Conservation (phyloP, 495 filamentous ascomycete species). For the Annulohypoxylon stygium region DNA sequence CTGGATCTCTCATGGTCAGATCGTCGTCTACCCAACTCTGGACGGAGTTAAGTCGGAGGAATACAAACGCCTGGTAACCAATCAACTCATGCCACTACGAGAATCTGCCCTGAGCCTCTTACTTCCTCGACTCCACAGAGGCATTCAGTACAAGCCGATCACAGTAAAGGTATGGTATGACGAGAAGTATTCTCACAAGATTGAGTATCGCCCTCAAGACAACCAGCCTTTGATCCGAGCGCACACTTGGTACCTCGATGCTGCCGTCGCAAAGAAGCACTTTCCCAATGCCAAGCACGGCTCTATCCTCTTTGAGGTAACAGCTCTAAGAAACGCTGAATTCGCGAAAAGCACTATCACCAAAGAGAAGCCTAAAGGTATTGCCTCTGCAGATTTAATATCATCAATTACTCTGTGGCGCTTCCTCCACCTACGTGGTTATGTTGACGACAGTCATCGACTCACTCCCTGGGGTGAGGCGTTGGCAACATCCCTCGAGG, state of each 20-base stretch:
- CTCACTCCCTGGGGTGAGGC: slow-evolving; percentile 88
- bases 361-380: slow-evolving; percentile 59
- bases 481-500: slow-evolving; percentile 74
- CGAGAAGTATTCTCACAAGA: slow-evolving; percentile 70
- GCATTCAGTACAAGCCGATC: slow-evolving; percentile 81
- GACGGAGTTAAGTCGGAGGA: slow-evolving; percentile 84
- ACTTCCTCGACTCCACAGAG: slow-evolving; percentile 81
- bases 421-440: slow-evolving; percentile 89
- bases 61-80: slow-evolving; percentile 82
- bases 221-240: slow-evolving; percentile 71
- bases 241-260: slow-evolving; percentile 80
- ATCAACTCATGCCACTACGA: slow-evolving; percentile 76
- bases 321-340: slow-evolving; percentile 70
- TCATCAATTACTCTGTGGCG: slow-evolving; percentile 83
- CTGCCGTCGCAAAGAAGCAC: slow-evolving; percentile 62
- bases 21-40: slow-evolving; percentile 79
- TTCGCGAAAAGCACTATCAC: slow-evolving; percentile 76
- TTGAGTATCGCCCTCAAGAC: slow-evolving; percentile 73
- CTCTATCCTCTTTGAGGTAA: slow-evolving; percentile 68
- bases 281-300: slow-evolving; percentile 64
- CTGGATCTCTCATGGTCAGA: slow-evolving; percentile 81
- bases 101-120: slow-evolving; percentile 80
- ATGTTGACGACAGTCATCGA: slow-evolving; percentile 82
- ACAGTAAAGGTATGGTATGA: slow-evolving; percentile 88
- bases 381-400: slow-evolving; percentile 77